These are phyloP conservation scores for Saccharomyces hybrid DNA, from an alignment of 1,139 yeast genomes.

Conservation along the genomic window DNA sequence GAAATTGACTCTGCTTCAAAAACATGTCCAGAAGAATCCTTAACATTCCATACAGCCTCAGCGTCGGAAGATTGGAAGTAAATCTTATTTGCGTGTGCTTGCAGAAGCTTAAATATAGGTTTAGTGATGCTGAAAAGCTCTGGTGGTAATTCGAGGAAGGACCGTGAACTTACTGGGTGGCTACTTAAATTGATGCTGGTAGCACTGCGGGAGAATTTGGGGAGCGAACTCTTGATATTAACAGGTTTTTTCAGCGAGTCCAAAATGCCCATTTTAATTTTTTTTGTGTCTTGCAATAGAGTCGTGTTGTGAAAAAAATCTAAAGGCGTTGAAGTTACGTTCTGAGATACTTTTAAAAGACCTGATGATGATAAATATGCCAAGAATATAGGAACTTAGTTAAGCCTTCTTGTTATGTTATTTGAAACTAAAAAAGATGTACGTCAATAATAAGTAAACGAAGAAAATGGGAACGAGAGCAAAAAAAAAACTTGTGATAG, in stretches of 20 bases:
- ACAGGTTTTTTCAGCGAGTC: background rate
- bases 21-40: background rate
- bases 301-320: background rate
- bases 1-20: background rate
- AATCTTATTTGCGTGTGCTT: conserved; percentile 12
- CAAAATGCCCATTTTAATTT: conserved; percentile 7
- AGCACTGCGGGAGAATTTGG: background rate
- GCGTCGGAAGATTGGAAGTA: conserved; percentile 11
- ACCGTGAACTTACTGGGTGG: background rate
- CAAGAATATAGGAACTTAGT: background rate
- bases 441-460: background rate
- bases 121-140: conserved; percentile 10
- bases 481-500: background rate
- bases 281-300: background rate
- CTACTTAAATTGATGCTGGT: background rate
- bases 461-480: background rate
- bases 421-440: background rate
- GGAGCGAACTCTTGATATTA: background rate
- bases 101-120: conserved; percentile 16
- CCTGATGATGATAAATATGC: background rate
- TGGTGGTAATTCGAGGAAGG: conserved; percentile 14
- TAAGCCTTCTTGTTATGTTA: background rate
- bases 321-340: background rate
- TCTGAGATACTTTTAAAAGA: background rate
- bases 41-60: background rate